phyloP scores from a whole-genome alignment of 129 eudicot species.

The Daucus carota region DH1_v3.0 NC_030387.2:31233501-31234000 shows the following conservation, averaged over 20 bases:
- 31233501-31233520: not conserved
- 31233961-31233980: too few relatives aligned
- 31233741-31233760: not conserved
- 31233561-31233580: not conserved
- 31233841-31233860: slow-evolving; percentile 1
- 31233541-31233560: too few relatives aligned
- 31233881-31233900: too few relatives aligned
- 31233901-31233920: too few relatives aligned
- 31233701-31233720: not conserved
- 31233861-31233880: too few relatives aligned
- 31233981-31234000: too few relatives aligned
- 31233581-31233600: not conserved
- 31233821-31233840: not conserved
- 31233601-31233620: slow-evolving; percentile 2
- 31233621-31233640: slow-evolving; percentile 3
- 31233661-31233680: slow-evolving; percentile 8
- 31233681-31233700: not conserved
- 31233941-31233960: too few relatives aligned
- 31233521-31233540: not conserved
- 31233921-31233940: too few relatives aligned
- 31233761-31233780: slow-evolving; percentile 1
- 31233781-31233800: not conserved
- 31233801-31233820: not conserved
- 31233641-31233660: not conserved
- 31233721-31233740: not conserved